These are phyloP conservation scores for Ambrosia artemisiifolia DNA, from an alignment of 129 eudicot genomes.

Conservation along the genomic window DNA sequence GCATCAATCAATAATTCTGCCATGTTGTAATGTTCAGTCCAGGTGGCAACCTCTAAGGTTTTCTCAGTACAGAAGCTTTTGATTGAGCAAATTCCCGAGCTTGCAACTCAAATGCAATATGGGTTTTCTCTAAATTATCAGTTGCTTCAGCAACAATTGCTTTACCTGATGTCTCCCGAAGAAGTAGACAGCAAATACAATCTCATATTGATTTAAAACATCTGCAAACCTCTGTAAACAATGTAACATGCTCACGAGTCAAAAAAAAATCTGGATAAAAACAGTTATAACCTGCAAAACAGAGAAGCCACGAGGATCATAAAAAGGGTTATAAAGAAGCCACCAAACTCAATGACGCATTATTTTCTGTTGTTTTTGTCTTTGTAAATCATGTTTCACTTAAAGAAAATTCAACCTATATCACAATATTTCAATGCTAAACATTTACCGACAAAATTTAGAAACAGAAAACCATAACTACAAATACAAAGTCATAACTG, in stretches of 20 bases:
- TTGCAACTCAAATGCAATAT: slow-evolving; percentile 62
- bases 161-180: slow-evolving; percentile 81
- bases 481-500: too few relatives aligned
- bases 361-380: too few relatives aligned
- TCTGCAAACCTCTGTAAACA: slow-evolving; percentile 66
- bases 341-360: too few relatives aligned
- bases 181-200: slow-evolving; percentile 55
- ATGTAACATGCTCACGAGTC: slow-evolving; percentile 17
- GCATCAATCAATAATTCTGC: slow-evolving; percentile 86
- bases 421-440: too few relatives aligned
- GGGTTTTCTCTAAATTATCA: slow-evolving; percentile 54
- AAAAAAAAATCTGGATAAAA: slow-evolving; percentile 3
- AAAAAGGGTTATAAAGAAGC: too few relatives aligned
- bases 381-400: too few relatives aligned
- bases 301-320: too few relatives aligned
- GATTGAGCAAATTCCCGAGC: slow-evolving; percentile 78
- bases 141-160: slow-evolving; percentile 75
- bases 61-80: slow-evolving; percentile 68
- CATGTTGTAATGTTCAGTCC: slow-evolving; percentile 97
- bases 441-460: too few relatives aligned
- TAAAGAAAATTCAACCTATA: too few relatives aligned
- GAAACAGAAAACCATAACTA: too few relatives aligned
- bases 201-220: slow-evolving; percentile 71
- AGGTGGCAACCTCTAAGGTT: slow-evolving; percentile 67
- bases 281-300: slow-evolving; percentile 17